Percentiles rank a stretch among this genome's conserved stretches.
These are phyloP conservation scores for Saccharomyces kudriavzevii DNA, from an alignment of 805 yeast genomes.

Conservation along the genomic window DNA sequence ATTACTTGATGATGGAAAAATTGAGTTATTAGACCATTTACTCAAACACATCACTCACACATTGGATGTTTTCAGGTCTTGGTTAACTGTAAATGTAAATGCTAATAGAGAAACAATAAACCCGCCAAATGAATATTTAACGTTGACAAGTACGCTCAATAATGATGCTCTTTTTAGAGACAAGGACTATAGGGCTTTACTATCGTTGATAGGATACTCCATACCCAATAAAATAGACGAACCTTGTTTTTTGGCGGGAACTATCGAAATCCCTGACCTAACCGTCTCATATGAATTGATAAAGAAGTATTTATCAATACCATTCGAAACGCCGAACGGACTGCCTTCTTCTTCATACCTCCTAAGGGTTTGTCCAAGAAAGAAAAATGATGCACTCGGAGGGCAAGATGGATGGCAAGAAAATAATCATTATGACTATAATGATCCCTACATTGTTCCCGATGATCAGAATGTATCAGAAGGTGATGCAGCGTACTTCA, in stretches of 20 bases:
- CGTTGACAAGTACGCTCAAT: not conserved
- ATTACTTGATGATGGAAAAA: slow-evolving; percentile 27
- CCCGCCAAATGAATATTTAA: slow-evolving; percentile 13
- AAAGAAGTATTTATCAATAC: slow-evolving; percentile 15
- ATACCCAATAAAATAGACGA: slow-evolving; percentile 16
- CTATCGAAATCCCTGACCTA: slow-evolving; percentile 8
- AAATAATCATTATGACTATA: slow-evolving; percentile 15
- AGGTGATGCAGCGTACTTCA: slow-evolving; percentile 24
- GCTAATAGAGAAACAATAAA: slow-evolving; percentile 7
- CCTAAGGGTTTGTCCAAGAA: slow-evolving; percentile 10
- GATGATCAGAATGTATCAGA: slow-evolving; percentile 9
- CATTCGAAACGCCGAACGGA: slow-evolving; percentile 26
- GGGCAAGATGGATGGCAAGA: slow-evolving; percentile 20
- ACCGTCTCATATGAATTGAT: slow-evolving; percentile 9
- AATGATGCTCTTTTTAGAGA: slow-evolving; percentile 15
- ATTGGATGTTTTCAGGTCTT: slow-evolving; percentile 12
- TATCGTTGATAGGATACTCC: slow-evolving; percentile 16
- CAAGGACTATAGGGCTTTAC: slow-evolving; percentile 23
- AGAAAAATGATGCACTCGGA: not conserved
- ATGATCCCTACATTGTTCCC: slow-evolving; percentile 15
- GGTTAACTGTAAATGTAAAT: slow-evolving; percentile 8
- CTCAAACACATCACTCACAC: slow-evolving; percentile 13
- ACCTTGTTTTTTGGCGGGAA: slow-evolving; percentile 15
- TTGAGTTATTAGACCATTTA: slow-evolving; percentile 16
- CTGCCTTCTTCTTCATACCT: slow-evolving; percentile 22